Conservation (phyloP, 2,329 filamentous ascomycete genomes). For the Huntiella bhutanensis region DNA sequence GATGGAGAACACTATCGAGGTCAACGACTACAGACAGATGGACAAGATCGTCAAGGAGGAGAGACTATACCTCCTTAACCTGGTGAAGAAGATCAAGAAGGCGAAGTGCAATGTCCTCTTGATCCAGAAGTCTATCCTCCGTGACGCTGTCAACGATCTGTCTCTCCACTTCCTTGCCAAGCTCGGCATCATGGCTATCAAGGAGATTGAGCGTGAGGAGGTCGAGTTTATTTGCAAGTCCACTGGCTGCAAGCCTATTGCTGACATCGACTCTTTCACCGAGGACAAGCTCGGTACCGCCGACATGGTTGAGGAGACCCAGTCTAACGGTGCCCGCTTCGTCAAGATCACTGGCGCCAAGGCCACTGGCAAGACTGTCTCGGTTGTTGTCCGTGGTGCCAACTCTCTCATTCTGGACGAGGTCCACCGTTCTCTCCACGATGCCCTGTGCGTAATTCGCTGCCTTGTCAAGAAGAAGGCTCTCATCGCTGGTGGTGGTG, state of each 20-base stretch:
- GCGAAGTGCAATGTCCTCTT: conserved; percentile 97
- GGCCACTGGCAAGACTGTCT: conserved; percentile 69
- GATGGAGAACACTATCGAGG: conserved; percentile 99
- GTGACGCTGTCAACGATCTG: conserved; percentile 93
- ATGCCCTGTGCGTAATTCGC: conserved; percentile 91
- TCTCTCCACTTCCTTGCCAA: conserved; percentile 95
- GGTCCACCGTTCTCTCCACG: conserved; percentile 89
- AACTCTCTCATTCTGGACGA: conserved; percentile 91
- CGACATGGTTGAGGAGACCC: conserved; percentile 82
- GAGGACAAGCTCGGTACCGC: conserved; percentile 94
- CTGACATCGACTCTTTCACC: conserved; percentile 94
- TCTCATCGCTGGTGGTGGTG: conserved; percentile 91
- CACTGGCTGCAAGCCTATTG: conserved; percentile 95
- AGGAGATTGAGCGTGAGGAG: conserved; percentile 96
- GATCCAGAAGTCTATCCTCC: conserved; percentile 95
- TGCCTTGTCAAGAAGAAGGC: conserved; percentile 99
- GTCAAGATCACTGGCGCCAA: conserved; percentile 91
- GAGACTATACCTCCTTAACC: conserved; percentile 89
- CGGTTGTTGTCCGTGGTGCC: conserved; percentile 82
- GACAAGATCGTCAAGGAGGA: conserved; percentile 99
- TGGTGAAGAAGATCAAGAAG: conserved; percentile 99
- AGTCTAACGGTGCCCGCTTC: conserved; percentile 72
- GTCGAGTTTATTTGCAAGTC: conserved; percentile 99
- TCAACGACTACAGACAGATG: conserved; percentile 99
- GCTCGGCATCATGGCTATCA: conserved; percentile 84